phyloP scores from a whole-genome alignment of 768 basidiomycete genomes.

The Tricholoma terreum region DNA sequence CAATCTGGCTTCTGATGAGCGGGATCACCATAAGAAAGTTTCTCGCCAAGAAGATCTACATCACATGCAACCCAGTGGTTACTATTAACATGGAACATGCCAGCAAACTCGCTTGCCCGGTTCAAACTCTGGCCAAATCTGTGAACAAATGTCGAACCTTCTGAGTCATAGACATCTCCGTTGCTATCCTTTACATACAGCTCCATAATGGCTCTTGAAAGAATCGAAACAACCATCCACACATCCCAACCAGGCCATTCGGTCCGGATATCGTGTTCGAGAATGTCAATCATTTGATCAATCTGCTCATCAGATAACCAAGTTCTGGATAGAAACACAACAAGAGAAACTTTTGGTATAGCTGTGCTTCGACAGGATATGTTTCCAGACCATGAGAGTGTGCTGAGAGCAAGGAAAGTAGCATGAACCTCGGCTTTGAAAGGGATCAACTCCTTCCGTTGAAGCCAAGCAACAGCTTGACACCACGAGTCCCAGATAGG shows the following conservation, averaged over 20 bases:
- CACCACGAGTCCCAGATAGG: background rate
- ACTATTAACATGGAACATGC: slow-evolving; percentile 16
- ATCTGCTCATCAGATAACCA: slow-evolving; percentile 16
- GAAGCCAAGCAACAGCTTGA: slow-evolving; percentile 1
- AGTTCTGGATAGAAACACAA: slow-evolving; percentile 8
- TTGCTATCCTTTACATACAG: background rate
- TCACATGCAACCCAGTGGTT: slow-evolving; percentile 19
- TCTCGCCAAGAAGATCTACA: slow-evolving; percentile 3
- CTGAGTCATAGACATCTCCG: slow-evolving; percentile 1
- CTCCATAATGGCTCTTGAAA: background rate
- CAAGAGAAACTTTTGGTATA: slow-evolving; percentile 6
- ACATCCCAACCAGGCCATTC: background rate
- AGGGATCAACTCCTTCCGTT: background rate
- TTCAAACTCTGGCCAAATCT: slow-evolving; percentile 4
- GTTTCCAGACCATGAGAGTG: slow-evolving; percentile 1
- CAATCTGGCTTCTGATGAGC: slow-evolving; percentile 2
- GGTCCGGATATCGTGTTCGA: slow-evolving; percentile 2
- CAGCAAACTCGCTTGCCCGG: slow-evolving; percentile 1
- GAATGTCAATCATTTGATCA: slow-evolving; percentile 9
- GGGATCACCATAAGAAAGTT: slow-evolving; percentile 17
- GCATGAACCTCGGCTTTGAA: background rate
- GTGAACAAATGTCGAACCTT: slow-evolving; percentile 2
- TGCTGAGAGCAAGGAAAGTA: background rate
- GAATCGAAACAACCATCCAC: slow-evolving; percentile 8
- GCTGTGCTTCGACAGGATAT: background rate